Conservation (phyloP, 768 basidiomycete species). For the Lentinula sp. region DNA sequence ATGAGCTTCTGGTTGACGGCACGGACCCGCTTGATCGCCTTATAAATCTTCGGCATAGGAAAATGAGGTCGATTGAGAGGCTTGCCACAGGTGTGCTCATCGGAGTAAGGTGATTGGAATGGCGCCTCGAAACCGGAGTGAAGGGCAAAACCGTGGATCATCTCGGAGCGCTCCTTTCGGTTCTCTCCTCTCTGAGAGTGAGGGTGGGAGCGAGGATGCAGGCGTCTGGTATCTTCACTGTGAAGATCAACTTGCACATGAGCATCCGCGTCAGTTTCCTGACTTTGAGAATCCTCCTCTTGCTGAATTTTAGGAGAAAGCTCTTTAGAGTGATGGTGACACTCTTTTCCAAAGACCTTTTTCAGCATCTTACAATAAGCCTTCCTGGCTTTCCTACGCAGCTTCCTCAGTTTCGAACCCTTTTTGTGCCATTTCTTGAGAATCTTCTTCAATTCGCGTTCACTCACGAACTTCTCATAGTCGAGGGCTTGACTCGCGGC, state of each 20-base stretch:
- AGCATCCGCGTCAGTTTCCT: background rate
- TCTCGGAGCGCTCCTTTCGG: background rate
- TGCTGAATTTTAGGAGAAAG: too few species aligned
- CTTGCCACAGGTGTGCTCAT: background rate
- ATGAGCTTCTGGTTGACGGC: conserved; percentile 59
- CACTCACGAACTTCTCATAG: conserved; percentile 36
- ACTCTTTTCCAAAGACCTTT: conserved; percentile 23
- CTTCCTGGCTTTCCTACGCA: conserved; percentile 20
- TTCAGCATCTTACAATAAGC: conserved; percentile 29
- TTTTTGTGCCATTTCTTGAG: conserved; percentile 26
- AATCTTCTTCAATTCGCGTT: conserved; percentile 30
- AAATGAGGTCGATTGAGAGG: conserved; percentile 13
- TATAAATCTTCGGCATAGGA: conserved; percentile 39
- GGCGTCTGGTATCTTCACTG: background rate
- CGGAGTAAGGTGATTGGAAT: background rate
- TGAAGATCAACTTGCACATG: background rate
- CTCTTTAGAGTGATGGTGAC: conserved; percentile 8
- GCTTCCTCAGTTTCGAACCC: conserved; percentile 9
- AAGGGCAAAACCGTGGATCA: background rate
- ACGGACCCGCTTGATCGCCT: conserved; percentile 52
- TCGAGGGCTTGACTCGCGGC: conserved; percentile 37
- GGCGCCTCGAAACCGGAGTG: conserved; percentile 7
- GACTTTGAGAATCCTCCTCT: background rate
- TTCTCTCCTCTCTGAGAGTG: background rate
- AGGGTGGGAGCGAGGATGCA: background rate